Conservation (phyloP, 306 rosid genomes). For the Albizia julibrissin region DNA sequence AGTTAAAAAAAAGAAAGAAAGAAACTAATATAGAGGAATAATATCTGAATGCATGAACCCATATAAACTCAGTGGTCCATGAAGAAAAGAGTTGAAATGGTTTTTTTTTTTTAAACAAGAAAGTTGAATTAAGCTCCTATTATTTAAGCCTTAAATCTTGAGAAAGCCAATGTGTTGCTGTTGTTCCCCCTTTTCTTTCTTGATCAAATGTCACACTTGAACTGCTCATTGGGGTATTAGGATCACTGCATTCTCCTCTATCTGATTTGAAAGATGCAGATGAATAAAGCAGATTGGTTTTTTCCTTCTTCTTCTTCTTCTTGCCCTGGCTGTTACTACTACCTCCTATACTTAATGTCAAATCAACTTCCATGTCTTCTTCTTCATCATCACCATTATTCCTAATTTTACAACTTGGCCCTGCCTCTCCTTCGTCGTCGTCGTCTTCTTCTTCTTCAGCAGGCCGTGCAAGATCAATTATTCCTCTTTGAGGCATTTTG, state of each 20-base stretch:
- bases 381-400: slow-evolving; percentile 41
- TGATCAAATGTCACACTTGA: slow-evolving; percentile 71
- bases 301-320: slow-evolving; percentile 47
- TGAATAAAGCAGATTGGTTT: slow-evolving; percentile 37
- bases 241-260: slow-evolving; percentile 69
- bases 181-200: slow-evolving; percentile 55
- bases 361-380: slow-evolving; percentile 79
- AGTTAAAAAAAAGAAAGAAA: background rate
- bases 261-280: slow-evolving; percentile 64
- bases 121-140: slow-evolving; percentile 44
- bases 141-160: slow-evolving; percentile 76
- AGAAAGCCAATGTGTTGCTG: slow-evolving; percentile 68
- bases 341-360: slow-evolving; percentile 87
- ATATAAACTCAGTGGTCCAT: slow-evolving; percentile 43
- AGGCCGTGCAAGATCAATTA: slow-evolving; percentile 78
- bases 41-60: slow-evolving; percentile 51
- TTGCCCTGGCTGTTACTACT: slow-evolving; percentile 37
- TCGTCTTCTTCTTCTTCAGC: slow-evolving; percentile 55
- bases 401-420: slow-evolving; percentile 46
- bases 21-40: slow-evolving; percentile 53
- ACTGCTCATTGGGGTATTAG: slow-evolving; percentile 74
- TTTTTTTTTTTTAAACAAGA: slow-evolving; percentile 18
- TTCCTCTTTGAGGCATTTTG: slow-evolving; percentile 52
- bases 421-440: slow-evolving; percentile 52
- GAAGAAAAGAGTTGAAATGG: slow-evolving; percentile 35